These are phyloP conservation scores for Neurospora terricola DNA, from an alignment of 495 filamentous ascomycete genomes.

Conservation along the genomic window DNA sequence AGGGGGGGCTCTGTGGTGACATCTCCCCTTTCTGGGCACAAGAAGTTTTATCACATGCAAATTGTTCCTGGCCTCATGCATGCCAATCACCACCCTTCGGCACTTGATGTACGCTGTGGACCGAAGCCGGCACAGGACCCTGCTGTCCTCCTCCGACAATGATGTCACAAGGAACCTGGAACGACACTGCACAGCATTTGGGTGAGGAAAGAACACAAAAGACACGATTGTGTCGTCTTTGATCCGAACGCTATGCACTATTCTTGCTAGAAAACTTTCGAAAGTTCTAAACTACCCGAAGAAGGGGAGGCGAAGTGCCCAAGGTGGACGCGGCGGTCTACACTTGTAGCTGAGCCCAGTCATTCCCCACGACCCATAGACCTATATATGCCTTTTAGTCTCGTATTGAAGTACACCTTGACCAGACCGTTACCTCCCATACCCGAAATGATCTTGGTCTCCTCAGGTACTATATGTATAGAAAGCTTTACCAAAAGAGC, in stretches of 20 bases:
- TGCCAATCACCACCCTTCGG: background rate
- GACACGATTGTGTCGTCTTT: background rate
- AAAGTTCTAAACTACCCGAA: background rate
- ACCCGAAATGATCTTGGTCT: background rate
- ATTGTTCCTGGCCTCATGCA: background rate
- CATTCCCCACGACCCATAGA: background rate
- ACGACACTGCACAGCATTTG: background rate
- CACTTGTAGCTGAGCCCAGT: background rate
- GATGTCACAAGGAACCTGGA: background rate
- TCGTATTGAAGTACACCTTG: background rate
- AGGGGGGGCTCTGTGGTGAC: background rate
- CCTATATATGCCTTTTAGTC: background rate
- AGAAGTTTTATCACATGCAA: background rate
- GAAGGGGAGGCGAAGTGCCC: background rate
- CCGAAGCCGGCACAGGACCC: background rate
- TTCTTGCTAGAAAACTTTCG: background rate
- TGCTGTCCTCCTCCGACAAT: background rate
- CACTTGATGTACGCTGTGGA: background rate
- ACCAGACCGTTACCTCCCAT: background rate
- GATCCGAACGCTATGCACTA: background rate
- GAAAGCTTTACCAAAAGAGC: background rate
- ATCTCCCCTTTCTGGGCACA: background rate
- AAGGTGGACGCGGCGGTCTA: background rate
- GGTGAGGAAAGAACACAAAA: background rate
- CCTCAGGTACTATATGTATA: background rate